Evolutionary conservation across 108 stramenopile species (phyloP), one percentile per base, ranked within the genome.

Genomic region (Fistulifera solaris): DNA sequence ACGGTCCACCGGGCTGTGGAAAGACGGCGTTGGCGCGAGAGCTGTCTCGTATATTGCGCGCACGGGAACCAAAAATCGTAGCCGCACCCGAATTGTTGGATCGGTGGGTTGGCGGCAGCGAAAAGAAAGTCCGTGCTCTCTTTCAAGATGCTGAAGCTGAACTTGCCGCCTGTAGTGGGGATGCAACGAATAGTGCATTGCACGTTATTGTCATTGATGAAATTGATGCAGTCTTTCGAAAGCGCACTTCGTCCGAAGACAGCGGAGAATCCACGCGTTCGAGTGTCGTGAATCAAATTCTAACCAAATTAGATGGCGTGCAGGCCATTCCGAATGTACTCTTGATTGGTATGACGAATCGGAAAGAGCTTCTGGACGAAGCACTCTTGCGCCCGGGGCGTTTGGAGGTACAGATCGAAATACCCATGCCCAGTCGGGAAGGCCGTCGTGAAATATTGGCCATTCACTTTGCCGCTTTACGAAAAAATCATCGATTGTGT

Each of bases 151-250:
- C 98, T 2, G 91, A 94, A 68, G 90, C 80, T 13, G 94, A 97
- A 56, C 55, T 88, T 27, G 61, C 55, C 21, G 69, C 75, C 51
- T 67, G 81, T 57, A 67, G 64, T 19, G 77, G 96, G 45, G 71
- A 93, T 79, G 15, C 89, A 28, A 66, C 78, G 10, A 69, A 68
- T 21, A 71, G 69, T 25, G 84, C 82, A 26, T 68, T 96, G 12
- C 95, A 94, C 72, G 96, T 98, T 0, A 89, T 98, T 56, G 94
- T 98, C 35, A 90, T 98, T 71, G 97, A 98, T 70, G 97, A 98
- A 69, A 85, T 96, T 43, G 97, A 98, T 72, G 97, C 95, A 19
- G 95, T 98, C 43, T 85, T 89, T 61, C 63, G 86, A 12, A 78
- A 72, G 39, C 56, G 90, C 56, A 68, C 86, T 21, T 63, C 84